Evolutionary conservation across 805 yeast genomes (phyloP).

Genomic region (Myxozyma sirexii): DNA sequence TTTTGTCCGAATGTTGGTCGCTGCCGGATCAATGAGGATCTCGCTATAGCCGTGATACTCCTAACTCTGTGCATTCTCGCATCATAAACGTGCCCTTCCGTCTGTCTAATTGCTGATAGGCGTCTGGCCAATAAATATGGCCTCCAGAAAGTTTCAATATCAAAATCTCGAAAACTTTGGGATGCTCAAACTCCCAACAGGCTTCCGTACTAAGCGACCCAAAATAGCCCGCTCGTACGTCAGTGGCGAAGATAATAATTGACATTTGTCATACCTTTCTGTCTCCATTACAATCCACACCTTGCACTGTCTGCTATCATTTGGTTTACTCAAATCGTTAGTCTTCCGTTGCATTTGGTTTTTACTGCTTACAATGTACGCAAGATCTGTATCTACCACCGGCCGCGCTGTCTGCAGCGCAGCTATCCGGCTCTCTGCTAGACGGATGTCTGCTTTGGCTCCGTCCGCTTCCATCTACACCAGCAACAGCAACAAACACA

Average conservation of each 20-base stretch:
- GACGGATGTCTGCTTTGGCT: neutral
- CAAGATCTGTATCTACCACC: neutral
- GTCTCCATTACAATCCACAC: too few relatives aligned
- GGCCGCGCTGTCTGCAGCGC: constrained; percentile 1
- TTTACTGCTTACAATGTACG: neutral
- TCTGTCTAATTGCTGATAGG: too few relatives aligned
- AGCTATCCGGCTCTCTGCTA: neutral
- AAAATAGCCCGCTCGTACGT: neutral
- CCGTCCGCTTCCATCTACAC: neutral
- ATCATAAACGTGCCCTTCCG: too few relatives aligned
- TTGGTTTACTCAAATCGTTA: too few relatives aligned
- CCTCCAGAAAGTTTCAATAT: neutral
- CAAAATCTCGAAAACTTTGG: neutral
- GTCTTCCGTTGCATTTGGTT: too few relatives aligned
- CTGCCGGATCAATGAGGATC: too few relatives aligned
- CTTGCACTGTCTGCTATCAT: neutral
- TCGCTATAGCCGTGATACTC: too few relatives aligned
- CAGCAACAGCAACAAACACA: neutral
- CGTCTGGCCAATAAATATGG: too few relatives aligned
- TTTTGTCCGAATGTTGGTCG: neutral
- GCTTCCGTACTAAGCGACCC: neutral
- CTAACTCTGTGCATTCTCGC: too few relatives aligned
- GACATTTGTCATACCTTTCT: neutral
- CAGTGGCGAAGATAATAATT: constrained; percentile 1
- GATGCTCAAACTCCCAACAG: constrained; percentile 1